A percentile compares a stretch with the other conserved stretches of the same genome.
Evolutionary conservation across 306 rosid species (phyloP).

Genomic region (Ziziphus jujuba): DNA sequence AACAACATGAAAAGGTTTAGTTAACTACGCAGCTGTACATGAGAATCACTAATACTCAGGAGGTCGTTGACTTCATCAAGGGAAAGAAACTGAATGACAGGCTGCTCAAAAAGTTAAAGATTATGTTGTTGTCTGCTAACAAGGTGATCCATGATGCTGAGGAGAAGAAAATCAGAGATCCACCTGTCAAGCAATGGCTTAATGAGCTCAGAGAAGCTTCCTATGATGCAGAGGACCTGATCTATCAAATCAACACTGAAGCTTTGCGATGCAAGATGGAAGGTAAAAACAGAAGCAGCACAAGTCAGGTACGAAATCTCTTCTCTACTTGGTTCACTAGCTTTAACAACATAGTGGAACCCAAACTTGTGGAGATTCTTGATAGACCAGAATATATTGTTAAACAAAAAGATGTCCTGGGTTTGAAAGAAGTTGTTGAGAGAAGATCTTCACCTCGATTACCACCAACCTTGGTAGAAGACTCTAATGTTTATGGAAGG

Average conservation of each 20-base stretch:
- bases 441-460: background rate
- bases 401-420: background rate
- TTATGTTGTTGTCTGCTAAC: conserved; percentile 33
- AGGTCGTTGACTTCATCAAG: conserved; percentile 29
- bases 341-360: no score
- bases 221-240: conserved; percentile 16
- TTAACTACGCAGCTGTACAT: no score
- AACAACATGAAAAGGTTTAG: no score
- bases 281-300: background rate
- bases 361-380: no score
- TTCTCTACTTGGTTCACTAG: no score
- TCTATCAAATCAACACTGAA: conserved; percentile 7
- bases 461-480: conserved; percentile 5
- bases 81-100: conserved; percentile 15
- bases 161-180: conserved; percentile 36
- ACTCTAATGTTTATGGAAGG: conserved; percentile 18
- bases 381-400: background rate
- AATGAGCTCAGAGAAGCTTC: conserved; percentile 25
- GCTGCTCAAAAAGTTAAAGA: conserved; percentile 40
- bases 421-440: conserved; percentile 7
- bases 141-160: conserved; percentile 44
- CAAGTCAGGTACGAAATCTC: no score
- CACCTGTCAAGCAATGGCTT: conserved; percentile 48
- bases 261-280: conserved; percentile 4
- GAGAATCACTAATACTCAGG: no score